Conservation (phyloP, 805 yeast genomes). For the Wickerhamiella sorbophila region DNA sequence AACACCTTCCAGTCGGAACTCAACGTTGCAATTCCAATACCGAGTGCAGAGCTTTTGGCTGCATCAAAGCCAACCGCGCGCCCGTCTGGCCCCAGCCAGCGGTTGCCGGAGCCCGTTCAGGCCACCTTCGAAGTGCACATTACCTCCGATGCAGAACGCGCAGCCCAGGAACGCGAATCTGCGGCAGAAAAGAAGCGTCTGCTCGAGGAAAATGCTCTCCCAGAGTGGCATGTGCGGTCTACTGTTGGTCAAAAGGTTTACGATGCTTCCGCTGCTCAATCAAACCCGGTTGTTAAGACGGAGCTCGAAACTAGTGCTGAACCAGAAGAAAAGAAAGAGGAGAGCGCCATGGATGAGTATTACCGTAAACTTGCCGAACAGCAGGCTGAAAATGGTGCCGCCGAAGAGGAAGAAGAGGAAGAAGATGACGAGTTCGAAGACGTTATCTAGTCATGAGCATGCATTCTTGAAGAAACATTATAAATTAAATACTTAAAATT, state of each 20-base stretch:
- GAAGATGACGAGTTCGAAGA: slow-evolving; percentile 21
- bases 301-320: slow-evolving; percentile 2
- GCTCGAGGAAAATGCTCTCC: slow-evolving; percentile 84
- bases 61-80: slow-evolving; percentile 8
- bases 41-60: slow-evolving; percentile 10
- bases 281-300: neutral
- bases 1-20: slow-evolving; percentile 80
- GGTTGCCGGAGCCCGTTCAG: slow-evolving; percentile 30
- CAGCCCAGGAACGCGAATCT: slow-evolving; percentile 50
- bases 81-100: slow-evolving; percentile 16
- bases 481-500: slow-evolving; percentile 34
- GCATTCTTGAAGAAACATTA: neutral
- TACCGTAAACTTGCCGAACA: slow-evolving; percentile 17
- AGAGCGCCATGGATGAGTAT: slow-evolving; percentile 19
- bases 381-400: slow-evolving; percentile 9
- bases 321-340: slow-evolving; percentile 6
- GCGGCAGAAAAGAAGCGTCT: slow-evolving; percentile 53
- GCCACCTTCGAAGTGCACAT: slow-evolving; percentile 85
- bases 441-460: slow-evolving; percentile 10
- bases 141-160: slow-evolving; percentile 72
- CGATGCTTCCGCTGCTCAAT: slow-evolving; percentile 1
- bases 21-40: slow-evolving; percentile 58
- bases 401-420: slow-evolving; percentile 17
- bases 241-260: slow-evolving; percentile 50
- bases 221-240: slow-evolving; percentile 88